These are phyloP conservation scores for Leccinum ochraceum DNA, from an alignment of 768 basidiomycete species.

Conservation along the genomic window DNA sequence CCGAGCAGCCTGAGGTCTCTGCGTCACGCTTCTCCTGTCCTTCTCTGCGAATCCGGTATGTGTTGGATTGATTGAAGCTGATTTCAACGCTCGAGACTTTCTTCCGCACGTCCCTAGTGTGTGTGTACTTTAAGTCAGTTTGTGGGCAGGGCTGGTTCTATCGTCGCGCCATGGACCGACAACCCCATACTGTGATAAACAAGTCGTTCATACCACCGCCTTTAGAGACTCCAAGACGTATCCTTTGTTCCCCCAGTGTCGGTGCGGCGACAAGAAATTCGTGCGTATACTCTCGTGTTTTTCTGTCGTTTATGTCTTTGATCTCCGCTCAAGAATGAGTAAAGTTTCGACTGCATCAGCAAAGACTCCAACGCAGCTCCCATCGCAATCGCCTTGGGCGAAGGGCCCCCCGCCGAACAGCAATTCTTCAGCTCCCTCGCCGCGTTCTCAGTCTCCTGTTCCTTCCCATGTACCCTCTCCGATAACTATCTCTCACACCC, in stretches of 20 bases:
- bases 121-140: no score
- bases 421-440: slow-evolving; percentile 50
- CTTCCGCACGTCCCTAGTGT: slow-evolving; percentile 45
- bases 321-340: slow-evolving; percentile 72
- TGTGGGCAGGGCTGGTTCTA: no score
- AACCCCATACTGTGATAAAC: no score
- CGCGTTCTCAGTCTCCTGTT: slow-evolving; percentile 80
- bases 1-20: slow-evolving; percentile 67
- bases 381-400: slow-evolving; percentile 88
- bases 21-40: slow-evolving; percentile 65
- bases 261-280: slow-evolving; percentile 30
- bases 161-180: no score
- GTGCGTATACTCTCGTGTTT: slow-evolving; percentile 34
- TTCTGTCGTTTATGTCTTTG: no score
- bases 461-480: slow-evolving; percentile 49
- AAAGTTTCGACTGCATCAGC: slow-evolving; percentile 77
- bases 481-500: slow-evolving; percentile 61
- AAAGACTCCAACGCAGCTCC: slow-evolving; percentile 74
- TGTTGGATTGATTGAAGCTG: slow-evolving; percentile 48
- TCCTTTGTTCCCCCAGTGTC: no score
- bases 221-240: no score
- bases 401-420: slow-evolving; percentile 76
- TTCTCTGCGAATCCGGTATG: slow-evolving; percentile 54
- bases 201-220: no score
- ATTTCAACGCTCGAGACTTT: slow-evolving; percentile 65